Percentiles rank a stretch among this genome's conserved stretches.
Evolutionary conservation across 805 yeast species (phyloP).

Genomic region (Candida ovalis): DNA sequence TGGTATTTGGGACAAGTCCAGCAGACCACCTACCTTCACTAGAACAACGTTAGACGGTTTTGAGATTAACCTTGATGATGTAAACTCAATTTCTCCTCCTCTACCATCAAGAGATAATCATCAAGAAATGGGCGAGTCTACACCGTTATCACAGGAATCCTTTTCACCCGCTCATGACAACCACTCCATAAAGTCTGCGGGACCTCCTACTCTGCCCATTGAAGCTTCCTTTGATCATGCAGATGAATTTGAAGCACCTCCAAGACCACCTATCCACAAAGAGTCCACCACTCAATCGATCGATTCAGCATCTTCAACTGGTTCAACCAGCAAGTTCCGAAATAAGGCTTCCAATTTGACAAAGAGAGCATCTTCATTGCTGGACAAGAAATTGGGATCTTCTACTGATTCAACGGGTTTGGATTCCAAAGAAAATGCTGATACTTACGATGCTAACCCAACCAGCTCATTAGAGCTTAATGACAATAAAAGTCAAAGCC

Average conservation of each 20-base stretch:
- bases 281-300: not conserved
- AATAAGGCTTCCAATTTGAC: conserved; percentile 12
- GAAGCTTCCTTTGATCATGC: not conserved
- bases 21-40: conserved; percentile 13
- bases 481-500: not conserved
- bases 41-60: not conserved
- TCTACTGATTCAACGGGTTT: conserved; percentile 9
- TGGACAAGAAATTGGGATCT: conserved; percentile 11
- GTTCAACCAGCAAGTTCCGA: conserved; percentile 7
- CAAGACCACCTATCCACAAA: not conserved
- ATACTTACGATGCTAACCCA: not conserved
- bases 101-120: conserved; percentile 4
- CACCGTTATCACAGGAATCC: not conserved
- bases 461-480: not conserved
- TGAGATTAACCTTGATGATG: not conserved
- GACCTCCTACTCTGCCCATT: too few relatives aligned
- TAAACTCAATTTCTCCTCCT: conserved; percentile 4
- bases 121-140: not conserved
- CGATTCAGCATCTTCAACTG: conserved; percentile 3
- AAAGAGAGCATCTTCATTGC: conserved; percentile 9
- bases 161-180: not conserved
- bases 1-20: conserved; percentile 78
- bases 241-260: not conserved
- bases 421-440: not conserved
- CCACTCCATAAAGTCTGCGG: not conserved